Evolutionary conservation across 805 yeast species (phyloP).

Genomic region (Candida coleopterorum): DNA sequence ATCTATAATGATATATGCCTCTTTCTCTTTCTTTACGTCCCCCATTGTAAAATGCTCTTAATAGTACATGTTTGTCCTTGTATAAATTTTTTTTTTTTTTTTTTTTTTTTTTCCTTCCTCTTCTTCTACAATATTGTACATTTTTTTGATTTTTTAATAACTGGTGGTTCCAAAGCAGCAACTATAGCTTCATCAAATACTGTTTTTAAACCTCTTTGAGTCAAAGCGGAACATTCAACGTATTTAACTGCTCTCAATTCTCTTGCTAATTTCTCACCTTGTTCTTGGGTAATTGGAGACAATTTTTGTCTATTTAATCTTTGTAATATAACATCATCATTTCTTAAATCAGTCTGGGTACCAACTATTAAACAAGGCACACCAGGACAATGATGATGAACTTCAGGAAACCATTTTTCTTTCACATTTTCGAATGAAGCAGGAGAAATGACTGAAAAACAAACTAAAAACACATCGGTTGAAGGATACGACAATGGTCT

Average conservation of each 20-base stretch:
- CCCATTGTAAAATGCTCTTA: too few species aligned
- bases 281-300: conserved; percentile 77
- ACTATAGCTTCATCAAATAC: conserved; percentile 99
- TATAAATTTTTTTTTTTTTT: neutral
- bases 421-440: conserved; percentile 96
- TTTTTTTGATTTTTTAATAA: conserved; percentile 72
- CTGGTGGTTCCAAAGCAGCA: conserved; percentile 97
- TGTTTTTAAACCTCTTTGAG: conserved; percentile 93
- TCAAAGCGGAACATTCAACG: conserved; percentile 96
- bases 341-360: conserved; percentile 92
- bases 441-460: conserved; percentile 95
- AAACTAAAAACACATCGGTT: conserved; percentile 92
- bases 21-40: too few species aligned
- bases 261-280: conserved; percentile 89
- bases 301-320: conserved; percentile 87
- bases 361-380: conserved; percentile 97
- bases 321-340: conserved; percentile 85
- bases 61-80: too few species aligned
- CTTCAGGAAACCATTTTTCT: conserved; percentile 99
- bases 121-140: conserved; percentile 68
- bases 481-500: conserved; percentile 97
- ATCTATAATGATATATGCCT: neutral
- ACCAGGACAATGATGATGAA: conserved; percentile 95
- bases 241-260: conserved; percentile 94
- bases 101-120: neutral